Base-by-base conservation (phyloP, 306 rosid species). In the Fagus crenata region DNA sequence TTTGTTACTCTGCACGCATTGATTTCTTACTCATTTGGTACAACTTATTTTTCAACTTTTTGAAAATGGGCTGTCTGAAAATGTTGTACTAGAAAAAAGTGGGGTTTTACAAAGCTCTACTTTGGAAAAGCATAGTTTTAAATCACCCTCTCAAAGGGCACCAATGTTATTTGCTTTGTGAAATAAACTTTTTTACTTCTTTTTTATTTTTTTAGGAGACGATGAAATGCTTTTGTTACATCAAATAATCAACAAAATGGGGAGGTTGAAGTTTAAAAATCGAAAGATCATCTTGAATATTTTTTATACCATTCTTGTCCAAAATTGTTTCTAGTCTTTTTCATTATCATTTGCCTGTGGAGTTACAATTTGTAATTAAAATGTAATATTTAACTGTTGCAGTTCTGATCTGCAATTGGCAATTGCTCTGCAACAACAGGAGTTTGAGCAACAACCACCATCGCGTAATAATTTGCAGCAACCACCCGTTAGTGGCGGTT, bases 361-460 rank as follows among this genome's bases (percentile, higher is more conserved):
- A 49, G 39, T 59, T 70, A 46, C 5, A 71, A 46, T 31, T 83
- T 35, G 72, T 35, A 13, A 13, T 32, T 67, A 64, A 65, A 77
- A 61, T 28, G 17, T 64, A 67, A 39, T 32, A 56, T 69, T 41
- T 78, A 69, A 68, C 67, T 83, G 72, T 82, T 78, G 75, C 98
- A 96, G 99, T 79, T 75, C 96, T 79, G 99, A 96, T 86, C 87
- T 96, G 81, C 97, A 91, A 87, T 76, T 96, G 82, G 99, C 99
- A 69, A 89, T 93, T 76, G 94, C 97, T 68, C 90, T 96, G 84
- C 99, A 96, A 85, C 99, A 96, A 78, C 96, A 93, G 80, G 99
- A 96, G 88, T 92, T 93, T 75, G 99, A 91, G 65, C 98, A 96
- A 77, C 97, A 84, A 69, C 89, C 92, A 22, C 90, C 84, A 67